A percentile compares a stretch with the other conserved stretches of the same genome.
phyloP scores from a whole-genome alignment of 768 basidiomycete genomes.

The Phanerodontia chrysosporium region DNA sequence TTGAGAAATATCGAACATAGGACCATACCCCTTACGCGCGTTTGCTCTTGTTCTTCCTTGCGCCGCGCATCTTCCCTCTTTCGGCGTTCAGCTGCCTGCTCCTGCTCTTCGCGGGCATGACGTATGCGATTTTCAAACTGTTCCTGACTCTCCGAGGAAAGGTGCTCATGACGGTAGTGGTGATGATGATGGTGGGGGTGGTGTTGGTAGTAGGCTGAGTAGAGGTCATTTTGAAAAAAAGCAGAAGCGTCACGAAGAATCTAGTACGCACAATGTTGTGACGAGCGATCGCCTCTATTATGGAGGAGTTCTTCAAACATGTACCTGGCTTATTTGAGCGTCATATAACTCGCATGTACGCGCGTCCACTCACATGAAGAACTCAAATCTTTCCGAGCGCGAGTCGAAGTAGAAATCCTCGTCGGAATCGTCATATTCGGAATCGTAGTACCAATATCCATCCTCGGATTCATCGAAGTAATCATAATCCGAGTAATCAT shows the following conservation, averaged over 20 bases:
- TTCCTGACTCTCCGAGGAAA: constrained; percentile 42
- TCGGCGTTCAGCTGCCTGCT: constrained; percentile 50
- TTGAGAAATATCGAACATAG: background rate
- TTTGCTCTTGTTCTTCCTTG: constrained; percentile 39
- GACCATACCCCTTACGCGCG: constrained; percentile 47
- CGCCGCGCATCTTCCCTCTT: constrained; percentile 44
- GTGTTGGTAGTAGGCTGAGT: constrained; percentile 9
- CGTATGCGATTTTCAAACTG: constrained; percentile 50
- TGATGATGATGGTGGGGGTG: constrained; percentile 11
- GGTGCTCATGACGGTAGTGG: constrained; percentile 19
- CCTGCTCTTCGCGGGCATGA: constrained; percentile 47
- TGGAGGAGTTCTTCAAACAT: constrained; percentile 7
- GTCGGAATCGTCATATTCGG: constrained; percentile 30
- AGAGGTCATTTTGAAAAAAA: background rate
- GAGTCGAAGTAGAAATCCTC: constrained; percentile 24
- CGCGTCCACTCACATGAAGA: constrained; percentile 41
- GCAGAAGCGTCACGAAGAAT: background rate
- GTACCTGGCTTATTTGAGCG: background rate
- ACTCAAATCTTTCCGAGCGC: constrained; percentile 29
- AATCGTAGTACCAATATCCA: constrained; percentile 25
- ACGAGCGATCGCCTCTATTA: background rate
- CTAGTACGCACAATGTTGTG: background rate
- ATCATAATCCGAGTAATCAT: constrained; percentile 32
- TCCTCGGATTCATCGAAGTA: constrained; percentile 33
- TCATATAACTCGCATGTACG: background rate